Conservation (phyloP, 2,329 filamentous ascomycete species). For the Geosmithia morbida region DNA sequence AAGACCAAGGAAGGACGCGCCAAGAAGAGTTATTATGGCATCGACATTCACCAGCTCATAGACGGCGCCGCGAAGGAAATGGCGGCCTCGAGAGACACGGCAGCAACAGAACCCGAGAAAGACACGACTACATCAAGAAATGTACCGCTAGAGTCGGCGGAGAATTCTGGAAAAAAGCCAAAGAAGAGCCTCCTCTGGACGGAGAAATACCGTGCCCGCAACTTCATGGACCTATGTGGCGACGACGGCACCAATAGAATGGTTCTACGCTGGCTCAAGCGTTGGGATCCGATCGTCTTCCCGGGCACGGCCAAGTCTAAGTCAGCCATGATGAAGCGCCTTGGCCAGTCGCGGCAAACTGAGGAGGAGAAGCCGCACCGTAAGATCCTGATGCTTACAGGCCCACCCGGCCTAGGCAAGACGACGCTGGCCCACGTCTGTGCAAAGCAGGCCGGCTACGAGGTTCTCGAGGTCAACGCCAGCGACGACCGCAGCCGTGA, state of each 20-base stretch:
- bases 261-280: slow-evolving; percentile 86
- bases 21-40: slow-evolving; percentile 72
- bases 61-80: slow-evolving; percentile 53
- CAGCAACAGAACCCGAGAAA: slow-evolving; percentile 2
- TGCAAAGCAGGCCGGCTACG: slow-evolving; percentile 87
- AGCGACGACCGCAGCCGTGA: slow-evolving; percentile 85
- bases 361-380: slow-evolving; percentile 65
- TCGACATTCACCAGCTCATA: slow-evolving; percentile 77
- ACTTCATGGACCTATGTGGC: slow-evolving; percentile 85
- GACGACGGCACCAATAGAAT: slow-evolving; percentile 87
- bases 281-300: slow-evolving; percentile 88
- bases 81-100: slow-evolving; percentile 13
- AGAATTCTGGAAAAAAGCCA: slow-evolving; percentile 22
- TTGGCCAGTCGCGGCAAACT: slow-evolving; percentile 20
- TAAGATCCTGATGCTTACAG: slow-evolving; percentile 82
- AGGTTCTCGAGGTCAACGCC: slow-evolving; percentile 93
- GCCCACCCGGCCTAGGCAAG: slow-evolving; percentile 86
- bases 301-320: slow-evolving; percentile 55
- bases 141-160: slow-evolving; percentile 11
- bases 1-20: slow-evolving; percentile 53
- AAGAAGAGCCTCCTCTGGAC: slow-evolving; percentile 66
- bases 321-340: slow-evolving; percentile 24
- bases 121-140: not conserved
- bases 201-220: slow-evolving; percentile 88
- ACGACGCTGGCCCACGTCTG: slow-evolving; percentile 95